These are phyloP conservation scores for Aplosporella prunicola DNA, from an alignment of 2,329 filamentous ascomycete species.

Conservation along the genomic window DNA sequence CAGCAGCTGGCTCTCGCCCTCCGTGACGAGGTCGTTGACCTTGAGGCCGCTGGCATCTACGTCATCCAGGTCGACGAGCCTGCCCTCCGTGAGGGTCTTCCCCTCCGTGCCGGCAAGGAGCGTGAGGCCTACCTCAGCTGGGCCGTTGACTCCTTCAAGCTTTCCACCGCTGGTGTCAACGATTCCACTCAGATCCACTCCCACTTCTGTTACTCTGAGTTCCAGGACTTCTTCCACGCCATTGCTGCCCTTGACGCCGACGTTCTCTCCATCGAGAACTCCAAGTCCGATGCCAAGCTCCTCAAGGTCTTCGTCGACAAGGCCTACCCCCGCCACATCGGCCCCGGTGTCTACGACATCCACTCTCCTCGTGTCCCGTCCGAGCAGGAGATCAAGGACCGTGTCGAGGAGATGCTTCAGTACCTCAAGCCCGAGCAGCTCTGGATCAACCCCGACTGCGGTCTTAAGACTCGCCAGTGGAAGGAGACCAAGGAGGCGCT, in stretches of 20 bases:
- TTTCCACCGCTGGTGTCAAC: slow-evolving; percentile 84
- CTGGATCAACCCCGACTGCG: slow-evolving; percentile 99
- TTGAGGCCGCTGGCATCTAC: slow-evolving; percentile 90
- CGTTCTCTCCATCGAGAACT: slow-evolving; percentile 99
- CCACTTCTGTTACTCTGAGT: slow-evolving; percentile 99
- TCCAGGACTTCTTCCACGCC: slow-evolving; percentile 99
- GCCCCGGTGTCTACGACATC: slow-evolving; percentile 99
- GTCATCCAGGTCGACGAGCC: slow-evolving; percentile 99
- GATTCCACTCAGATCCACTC: slow-evolving; percentile 99
- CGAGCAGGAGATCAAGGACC: slow-evolving; percentile 97
- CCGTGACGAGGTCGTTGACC: slow-evolving; percentile 95
- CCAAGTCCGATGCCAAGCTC: slow-evolving; percentile 99
- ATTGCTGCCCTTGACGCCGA: slow-evolving; percentile 96
- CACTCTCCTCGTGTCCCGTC: slow-evolving; percentile 96
- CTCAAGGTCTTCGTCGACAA: slow-evolving; percentile 97
- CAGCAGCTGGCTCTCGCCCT: slow-evolving; percentile 97
- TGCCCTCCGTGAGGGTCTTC: slow-evolving; percentile 97
- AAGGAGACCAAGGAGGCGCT: slow-evolving; percentile 95
- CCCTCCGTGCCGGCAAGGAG: slow-evolving; percentile 86
- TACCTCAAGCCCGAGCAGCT: slow-evolving; percentile 96
- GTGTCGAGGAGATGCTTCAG: slow-evolving; percentile 95
- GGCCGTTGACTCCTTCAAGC: slow-evolving; percentile 97
- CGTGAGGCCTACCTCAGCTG: slow-evolving; percentile 94
- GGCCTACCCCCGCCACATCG: slow-evolving; percentile 95
- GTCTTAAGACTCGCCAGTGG: slow-evolving; percentile 98